These are phyloP conservation scores for Cladosporium oxysporum DNA, from an alignment of 2,329 filamentous ascomycete genomes.

Conservation along the genomic window DNA sequence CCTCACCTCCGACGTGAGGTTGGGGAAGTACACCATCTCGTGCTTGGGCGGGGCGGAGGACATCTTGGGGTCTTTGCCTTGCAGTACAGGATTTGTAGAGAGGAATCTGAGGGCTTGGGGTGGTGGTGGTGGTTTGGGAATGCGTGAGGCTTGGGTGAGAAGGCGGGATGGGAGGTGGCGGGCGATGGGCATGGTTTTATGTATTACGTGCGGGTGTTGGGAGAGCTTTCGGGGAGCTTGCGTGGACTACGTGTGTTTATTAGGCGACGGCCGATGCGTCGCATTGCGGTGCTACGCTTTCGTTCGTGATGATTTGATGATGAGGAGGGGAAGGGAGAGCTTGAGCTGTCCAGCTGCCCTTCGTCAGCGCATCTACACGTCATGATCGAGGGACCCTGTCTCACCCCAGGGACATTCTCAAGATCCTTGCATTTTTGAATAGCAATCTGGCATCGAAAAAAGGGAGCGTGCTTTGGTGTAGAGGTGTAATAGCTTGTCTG, in stretches of 20 bases:
- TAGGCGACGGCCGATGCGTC: not conserved
- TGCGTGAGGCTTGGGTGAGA: not conserved
- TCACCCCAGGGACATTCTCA: not conserved
- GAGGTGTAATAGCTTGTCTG: no score
- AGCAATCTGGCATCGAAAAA: not conserved
- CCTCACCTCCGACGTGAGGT: constrained; percentile 56
- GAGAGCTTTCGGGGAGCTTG: not conserved
- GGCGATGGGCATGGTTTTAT: not conserved
- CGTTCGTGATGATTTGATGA: not conserved
- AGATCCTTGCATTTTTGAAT: not conserved
- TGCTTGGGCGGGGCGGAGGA: constrained; percentile 38
- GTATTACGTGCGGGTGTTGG: not conserved
- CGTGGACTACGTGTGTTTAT: not conserved
- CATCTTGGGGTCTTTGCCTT: constrained; percentile 39
- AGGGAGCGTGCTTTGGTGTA: no score
- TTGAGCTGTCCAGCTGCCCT: not conserved
- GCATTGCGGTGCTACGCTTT: not conserved
- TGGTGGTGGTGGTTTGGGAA: not conserved
- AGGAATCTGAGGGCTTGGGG: constrained; percentile 22
- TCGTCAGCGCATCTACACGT: constrained; percentile 8
- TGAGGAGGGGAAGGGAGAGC: constrained; percentile 10
- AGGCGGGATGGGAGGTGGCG: not conserved
- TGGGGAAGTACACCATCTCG: constrained; percentile 63
- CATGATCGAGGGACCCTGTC: constrained; percentile 13
- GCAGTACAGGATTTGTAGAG: constrained; percentile 27